Evolutionary conservation across 2,329 filamentous ascomycete species (phyloP).

Genomic region (Podosphaera leucotricha): DNA sequence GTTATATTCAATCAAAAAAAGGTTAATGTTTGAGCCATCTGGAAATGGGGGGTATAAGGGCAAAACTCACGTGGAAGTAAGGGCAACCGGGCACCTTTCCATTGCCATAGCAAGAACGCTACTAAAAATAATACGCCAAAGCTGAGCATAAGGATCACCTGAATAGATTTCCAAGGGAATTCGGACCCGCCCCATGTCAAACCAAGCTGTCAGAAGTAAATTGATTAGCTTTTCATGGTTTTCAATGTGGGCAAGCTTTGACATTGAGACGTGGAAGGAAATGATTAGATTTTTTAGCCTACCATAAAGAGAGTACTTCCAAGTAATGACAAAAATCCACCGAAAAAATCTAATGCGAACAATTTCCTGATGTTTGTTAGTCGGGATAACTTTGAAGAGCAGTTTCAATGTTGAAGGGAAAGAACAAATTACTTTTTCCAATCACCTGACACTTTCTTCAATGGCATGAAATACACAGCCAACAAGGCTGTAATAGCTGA

Average conservation of each 20-base stretch:
- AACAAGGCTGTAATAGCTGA: neutral
- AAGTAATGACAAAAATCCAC: slow-evolving; percentile 34
- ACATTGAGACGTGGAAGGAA: neutral
- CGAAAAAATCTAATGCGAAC: neutral
- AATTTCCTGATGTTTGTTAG: neutral
- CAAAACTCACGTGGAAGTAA: slow-evolving; percentile 32
- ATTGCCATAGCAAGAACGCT: slow-evolving; percentile 47
- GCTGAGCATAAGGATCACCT: slow-evolving; percentile 25
- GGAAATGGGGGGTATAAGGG: neutral
- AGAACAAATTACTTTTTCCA: neutral
- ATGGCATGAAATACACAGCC: neutral
- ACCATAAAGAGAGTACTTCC: slow-evolving; percentile 49
- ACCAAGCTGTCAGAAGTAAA: slow-evolving; percentile 34
- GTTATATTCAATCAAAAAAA: neutral
- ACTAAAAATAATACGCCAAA: slow-evolving; percentile 33
- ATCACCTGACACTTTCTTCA: neutral
- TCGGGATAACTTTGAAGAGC: neutral
- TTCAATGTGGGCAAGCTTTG: neutral
- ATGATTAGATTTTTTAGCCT: neutral
- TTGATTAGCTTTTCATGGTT: neutral
- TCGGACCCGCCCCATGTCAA: slow-evolving; percentile 62
- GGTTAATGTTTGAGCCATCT: neutral
- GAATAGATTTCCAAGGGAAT: slow-evolving; percentile 28
- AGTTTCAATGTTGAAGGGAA: neutral
- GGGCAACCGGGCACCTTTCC: slow-evolving; percentile 49